These are phyloP conservation scores for Eucalyptus coolabah DNA, from an alignment of 345 rosid genomes.

Conservation along the genomic window DNA sequence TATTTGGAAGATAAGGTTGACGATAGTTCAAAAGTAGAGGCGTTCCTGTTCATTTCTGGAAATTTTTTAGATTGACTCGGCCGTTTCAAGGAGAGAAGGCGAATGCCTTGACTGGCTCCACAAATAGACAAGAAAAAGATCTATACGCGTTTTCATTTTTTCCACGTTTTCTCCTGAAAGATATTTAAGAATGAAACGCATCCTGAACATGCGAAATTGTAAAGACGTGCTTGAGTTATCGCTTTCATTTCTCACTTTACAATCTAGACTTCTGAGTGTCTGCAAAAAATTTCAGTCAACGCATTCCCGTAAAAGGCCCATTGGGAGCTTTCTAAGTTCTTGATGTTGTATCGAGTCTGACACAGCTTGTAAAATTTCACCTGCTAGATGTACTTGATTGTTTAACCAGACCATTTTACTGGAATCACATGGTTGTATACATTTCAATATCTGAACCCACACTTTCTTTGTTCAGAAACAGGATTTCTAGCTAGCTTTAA, in stretches of 20 bases:
- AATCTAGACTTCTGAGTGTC: not conserved
- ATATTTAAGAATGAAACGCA: not conserved
- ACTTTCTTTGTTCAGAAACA: not conserved
- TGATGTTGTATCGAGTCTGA: not conserved
- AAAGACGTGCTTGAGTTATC: not conserved
- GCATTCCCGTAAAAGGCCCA: not conserved
- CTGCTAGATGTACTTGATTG: not conserved
- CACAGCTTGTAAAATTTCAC: not conserved
- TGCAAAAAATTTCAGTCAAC: not conserved
- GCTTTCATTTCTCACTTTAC: not conserved
- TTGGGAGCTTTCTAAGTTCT: not conserved
- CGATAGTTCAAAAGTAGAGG: not conserved
- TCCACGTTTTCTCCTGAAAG: not conserved
- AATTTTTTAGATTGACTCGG: not conserved
- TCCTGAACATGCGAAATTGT: not conserved
- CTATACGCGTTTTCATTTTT: not conserved
- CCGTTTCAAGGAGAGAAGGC: not conserved
- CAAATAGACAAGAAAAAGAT: not conserved
- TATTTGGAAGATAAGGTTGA: not conserved
- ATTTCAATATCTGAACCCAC: not conserved
- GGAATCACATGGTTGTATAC: not conserved
- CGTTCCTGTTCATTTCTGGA: not conserved
- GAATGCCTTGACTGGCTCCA: not conserved
- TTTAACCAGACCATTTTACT: not conserved
- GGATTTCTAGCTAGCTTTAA: not conserved